Percentiles rank a stretch among this genome's conserved stretches.
Evolutionary conservation across 257 asterid genomes (phyloP).

Genomic region (Gardenia jasminoides): DNA sequence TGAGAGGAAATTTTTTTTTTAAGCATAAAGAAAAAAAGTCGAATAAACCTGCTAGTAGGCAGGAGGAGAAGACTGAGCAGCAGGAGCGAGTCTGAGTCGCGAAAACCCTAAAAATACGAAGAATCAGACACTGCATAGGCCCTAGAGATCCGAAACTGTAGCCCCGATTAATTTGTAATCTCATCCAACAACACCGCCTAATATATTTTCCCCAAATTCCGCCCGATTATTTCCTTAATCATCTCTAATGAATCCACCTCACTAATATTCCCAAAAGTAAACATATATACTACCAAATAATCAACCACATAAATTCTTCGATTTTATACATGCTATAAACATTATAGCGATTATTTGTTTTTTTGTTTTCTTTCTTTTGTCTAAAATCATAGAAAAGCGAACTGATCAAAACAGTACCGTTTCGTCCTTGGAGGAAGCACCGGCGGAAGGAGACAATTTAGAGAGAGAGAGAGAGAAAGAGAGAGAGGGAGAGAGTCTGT

Average conservation of each 20-base stretch:
- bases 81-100: slow-evolving; percentile 23
- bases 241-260: slow-evolving; percentile 19
- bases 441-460: slow-evolving; percentile 21
- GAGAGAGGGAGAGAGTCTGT: slow-evolving; percentile 30
- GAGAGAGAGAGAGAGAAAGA: slow-evolving; percentile 24
- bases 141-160: slow-evolving; percentile 60
- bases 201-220: slow-evolving; percentile 21
- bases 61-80: slow-evolving; percentile 13
- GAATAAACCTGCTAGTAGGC: slow-evolving; percentile 18
- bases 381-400: slow-evolving; percentile 12
- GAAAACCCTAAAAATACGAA: slow-evolving; percentile 46
- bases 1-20: not conserved
- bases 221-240: slow-evolving; percentile 23
- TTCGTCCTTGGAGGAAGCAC: slow-evolving; percentile 28
- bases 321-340: not conserved
- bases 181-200: slow-evolving; percentile 25
- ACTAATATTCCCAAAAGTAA: not conserved
- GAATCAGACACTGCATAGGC: slow-evolving; percentile 35
- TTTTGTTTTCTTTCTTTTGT: too few relatives aligned
- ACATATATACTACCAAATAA: not conserved
- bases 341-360: not conserved
- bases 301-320: slow-evolving; percentile 5
- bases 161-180: slow-evolving; percentile 36
- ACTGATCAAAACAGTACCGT: slow-evolving; percentile 37
- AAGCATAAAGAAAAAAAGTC: slow-evolving; percentile 8